Conservation (phyloP, 495 filamentous ascomycete species). For the Daldinia grandis region DNA sequence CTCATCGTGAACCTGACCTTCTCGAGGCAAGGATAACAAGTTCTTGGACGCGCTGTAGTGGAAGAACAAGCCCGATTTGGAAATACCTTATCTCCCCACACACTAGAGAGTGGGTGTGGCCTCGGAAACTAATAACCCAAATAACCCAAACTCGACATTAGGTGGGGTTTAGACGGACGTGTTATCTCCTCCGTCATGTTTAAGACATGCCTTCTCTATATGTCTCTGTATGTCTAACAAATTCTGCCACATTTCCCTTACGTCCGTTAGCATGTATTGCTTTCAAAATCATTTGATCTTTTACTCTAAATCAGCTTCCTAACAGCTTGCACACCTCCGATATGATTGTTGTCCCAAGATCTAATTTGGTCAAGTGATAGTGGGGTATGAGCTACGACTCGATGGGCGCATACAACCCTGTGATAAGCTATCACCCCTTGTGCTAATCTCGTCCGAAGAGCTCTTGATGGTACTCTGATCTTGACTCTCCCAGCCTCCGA, state of each 20-base stretch:
- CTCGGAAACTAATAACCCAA: slow-evolving; percentile 6
- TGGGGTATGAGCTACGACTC: slow-evolving; percentile 42
- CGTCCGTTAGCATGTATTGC: slow-evolving; percentile 17
- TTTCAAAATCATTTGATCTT: slow-evolving; percentile 33
- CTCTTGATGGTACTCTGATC: slow-evolving; percentile 29
- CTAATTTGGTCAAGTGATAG: slow-evolving; percentile 44
- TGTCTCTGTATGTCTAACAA: slow-evolving; percentile 28
- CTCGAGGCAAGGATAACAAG: slow-evolving; percentile 13
- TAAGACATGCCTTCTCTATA: slow-evolving; percentile 13
- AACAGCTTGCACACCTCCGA: slow-evolving; percentile 16
- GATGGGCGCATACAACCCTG: slow-evolving; percentile 44
- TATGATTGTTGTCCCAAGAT: slow-evolving; percentile 43
- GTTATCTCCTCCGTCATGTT: slow-evolving; percentile 13
- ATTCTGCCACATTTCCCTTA: slow-evolving; percentile 28
- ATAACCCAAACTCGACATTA: slow-evolving; percentile 14
- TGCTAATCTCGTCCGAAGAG: slow-evolving; percentile 37
- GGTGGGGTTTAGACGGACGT: slow-evolving; percentile 11
- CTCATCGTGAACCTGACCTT: slow-evolving; percentile 33
- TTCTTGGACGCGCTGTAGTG: slow-evolving; percentile 12
- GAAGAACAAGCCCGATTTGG: slow-evolving; percentile 20
- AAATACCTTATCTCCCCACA: slow-evolving; percentile 42
- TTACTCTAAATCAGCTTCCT: slow-evolving; percentile 18
- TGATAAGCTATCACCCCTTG: slow-evolving; percentile 37
- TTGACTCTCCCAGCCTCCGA: slow-evolving; percentile 21
- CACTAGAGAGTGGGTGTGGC: neutral